phyloP scores from a whole-genome alignment of 805 yeast species.

The Cyberlindnera petersonii region DNA sequence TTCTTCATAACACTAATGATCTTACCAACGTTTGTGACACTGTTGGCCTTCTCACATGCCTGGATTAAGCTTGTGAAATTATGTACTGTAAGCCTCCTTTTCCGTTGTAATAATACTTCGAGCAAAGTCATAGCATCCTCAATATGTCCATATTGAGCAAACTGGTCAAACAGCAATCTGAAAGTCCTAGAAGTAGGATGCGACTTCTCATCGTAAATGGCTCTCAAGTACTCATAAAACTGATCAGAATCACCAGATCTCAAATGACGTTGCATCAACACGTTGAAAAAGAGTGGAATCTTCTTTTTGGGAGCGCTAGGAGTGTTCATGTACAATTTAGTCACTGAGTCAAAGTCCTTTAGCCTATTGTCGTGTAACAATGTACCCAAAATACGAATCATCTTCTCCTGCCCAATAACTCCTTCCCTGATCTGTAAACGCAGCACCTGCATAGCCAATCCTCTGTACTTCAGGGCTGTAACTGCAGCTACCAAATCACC shows the following conservation, averaged over 20 bases:
- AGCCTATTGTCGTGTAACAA: background rate
- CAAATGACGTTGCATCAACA: conserved; percentile 12
- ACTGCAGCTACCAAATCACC: conserved; percentile 11
- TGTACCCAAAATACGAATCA: background rate
- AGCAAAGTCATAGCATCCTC: conserved; percentile 17
- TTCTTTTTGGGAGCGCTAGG: background rate
- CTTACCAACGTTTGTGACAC: conserved; percentile 8
- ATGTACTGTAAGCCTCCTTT: background rate
- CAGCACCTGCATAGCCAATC: conserved; percentile 3
- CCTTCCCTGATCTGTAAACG: conserved; percentile 1
- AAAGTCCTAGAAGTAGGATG: conserved; percentile 18
- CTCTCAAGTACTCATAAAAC: conserved; percentile 7
- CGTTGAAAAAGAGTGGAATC: conserved; percentile 6
- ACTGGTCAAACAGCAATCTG: conserved; percentile 16
- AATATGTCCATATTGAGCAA: conserved; percentile 21
- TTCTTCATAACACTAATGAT: conserved; percentile 15
- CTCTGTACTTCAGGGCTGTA: conserved; percentile 5
- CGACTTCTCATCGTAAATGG: conserved; percentile 4
- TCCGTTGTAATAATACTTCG: conserved; percentile 14
- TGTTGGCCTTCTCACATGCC: conserved; percentile 16
- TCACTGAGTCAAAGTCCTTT: conserved; percentile 10
- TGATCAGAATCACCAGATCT: background rate
- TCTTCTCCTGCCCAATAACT: conserved; percentile 1
- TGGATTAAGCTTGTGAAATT: conserved; percentile 13
- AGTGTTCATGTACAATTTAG: conserved; percentile 1